phyloP scores from a whole-genome alignment of 257 asterid species.

The Solanum pinnatisectum region DNA sequence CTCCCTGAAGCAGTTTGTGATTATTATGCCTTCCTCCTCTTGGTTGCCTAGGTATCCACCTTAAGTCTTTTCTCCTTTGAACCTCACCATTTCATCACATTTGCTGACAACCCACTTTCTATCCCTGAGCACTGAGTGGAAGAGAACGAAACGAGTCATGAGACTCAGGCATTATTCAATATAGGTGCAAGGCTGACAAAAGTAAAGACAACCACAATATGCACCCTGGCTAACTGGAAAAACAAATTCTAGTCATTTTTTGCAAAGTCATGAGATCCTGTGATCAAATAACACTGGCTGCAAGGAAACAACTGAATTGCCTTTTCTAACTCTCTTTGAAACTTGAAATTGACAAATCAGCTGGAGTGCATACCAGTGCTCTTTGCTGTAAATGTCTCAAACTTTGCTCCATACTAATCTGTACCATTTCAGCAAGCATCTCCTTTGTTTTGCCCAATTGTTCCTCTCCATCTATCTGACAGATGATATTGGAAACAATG shows the following conservation, averaged over 20 bases:
- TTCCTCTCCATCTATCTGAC: conserved; percentile 71
- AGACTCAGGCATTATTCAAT: not conserved
- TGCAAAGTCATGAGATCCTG: not conserved
- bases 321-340: conserved; percentile 4
- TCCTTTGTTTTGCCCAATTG: conserved; percentile 71
- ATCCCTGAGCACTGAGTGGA: not conserved
- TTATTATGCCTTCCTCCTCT: not conserved
- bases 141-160: not conserved
- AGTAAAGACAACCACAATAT: not conserved
- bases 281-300: not conserved
- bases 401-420: conserved; percentile 96
- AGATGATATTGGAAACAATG: conserved; percentile 60
- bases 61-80: not conserved
- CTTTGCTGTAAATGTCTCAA: conserved; percentile 70
- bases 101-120: not conserved
- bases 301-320: not conserved
- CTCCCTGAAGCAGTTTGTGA: not conserved
- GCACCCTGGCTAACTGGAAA: not conserved
- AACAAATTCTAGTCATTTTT: conserved; percentile 19
- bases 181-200: not conserved
- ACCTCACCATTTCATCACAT: not conserved
- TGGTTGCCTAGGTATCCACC: not conserved
- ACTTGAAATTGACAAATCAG: conserved; percentile 40
- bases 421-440: conserved; percentile 95
- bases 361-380: conserved; percentile 56